Evolutionary conservation across 257 asterid species (phyloP), one percentile per base, ranked within the genome.

Genomic region (Scutellaria galericulata): DNA sequence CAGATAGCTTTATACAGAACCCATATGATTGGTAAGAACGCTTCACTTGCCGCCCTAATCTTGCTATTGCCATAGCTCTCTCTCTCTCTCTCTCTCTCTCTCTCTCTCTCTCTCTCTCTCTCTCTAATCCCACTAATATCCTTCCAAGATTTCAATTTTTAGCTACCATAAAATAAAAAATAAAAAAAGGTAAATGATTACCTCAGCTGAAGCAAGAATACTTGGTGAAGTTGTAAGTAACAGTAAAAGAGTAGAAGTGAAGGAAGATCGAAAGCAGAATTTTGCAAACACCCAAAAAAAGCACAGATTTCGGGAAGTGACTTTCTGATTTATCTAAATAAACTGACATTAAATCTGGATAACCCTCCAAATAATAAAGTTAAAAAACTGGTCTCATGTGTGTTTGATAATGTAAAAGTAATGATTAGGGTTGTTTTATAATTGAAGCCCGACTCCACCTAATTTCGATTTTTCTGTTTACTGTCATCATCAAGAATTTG

Each of bases 11-110:
- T 39, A 87, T 82, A 77, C 78, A 75, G 76, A 94, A 86, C 64
- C 98, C 93, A 80, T 73, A 86, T 70, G 98, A 87, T 65, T 85
- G 90, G 60, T 87, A 88, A 47, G 99, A 86, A 75, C 93, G 89
- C 77, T 82, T 94, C 7, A 91, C 96, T 83, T 91, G 87, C 60
- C 92, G 93, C 78, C 98, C 93, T 68, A 94, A 86, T 82, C 90
- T 87, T 54, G 89, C 82, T 64, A 89, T 78, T 5, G 97, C 90
- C 97, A 90, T 89, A 68, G 51, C 77, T 77, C 35, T 74, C 40
- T 58, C 37, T 40, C 76, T 78, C 59, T 35, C 37, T 40, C 76
- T 78, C 59, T 35, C 37, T 40, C 76, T 78, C 59, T 35, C n/a
- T n/a, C 77, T 77, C 35, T 74, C 40, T 58, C 77, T 77, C 35